Evolutionary conservation across 129 eudicot genomes (phyloP).

Genomic region (Tanacetum coccineum): DNA sequence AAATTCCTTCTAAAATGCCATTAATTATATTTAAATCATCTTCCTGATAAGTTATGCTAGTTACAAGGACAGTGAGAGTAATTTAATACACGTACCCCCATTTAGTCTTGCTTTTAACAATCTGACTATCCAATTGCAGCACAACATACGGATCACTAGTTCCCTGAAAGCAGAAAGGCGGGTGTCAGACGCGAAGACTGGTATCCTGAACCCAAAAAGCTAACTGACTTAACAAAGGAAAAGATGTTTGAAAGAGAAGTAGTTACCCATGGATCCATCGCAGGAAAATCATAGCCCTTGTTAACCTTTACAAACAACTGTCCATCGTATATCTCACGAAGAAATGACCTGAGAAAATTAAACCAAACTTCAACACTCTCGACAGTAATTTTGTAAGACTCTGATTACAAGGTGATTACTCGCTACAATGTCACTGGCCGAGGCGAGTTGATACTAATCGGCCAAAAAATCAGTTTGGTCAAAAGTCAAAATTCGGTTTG

Average conservation of each 20-base stretch:
- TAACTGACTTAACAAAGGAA: too few relatives aligned
- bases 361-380: not conserved
- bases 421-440: too few relatives aligned
- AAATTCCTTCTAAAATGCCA: not conserved
- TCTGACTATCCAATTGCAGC: slow-evolving; percentile 75
- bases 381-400: too few relatives aligned
- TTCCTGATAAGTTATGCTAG: too few relatives aligned
- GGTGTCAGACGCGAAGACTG: too few relatives aligned
- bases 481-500: too few relatives aligned
- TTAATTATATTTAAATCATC: too few relatives aligned
- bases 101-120: slow-evolving; percentile 75
- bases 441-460: too few relatives aligned
- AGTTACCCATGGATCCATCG: slow-evolving; percentile 97
- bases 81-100: slow-evolving; percentile 69
- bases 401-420: too few relatives aligned
- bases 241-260: not conserved
- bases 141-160: slow-evolving; percentile 95
- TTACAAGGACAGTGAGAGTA: not conserved
- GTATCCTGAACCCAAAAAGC: too few relatives aligned
- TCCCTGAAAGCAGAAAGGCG: slow-evolving; percentile 55
- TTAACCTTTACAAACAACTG: slow-evolving; percentile 73
- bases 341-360: slow-evolving; percentile 56
- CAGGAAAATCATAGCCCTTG: slow-evolving; percentile 81
- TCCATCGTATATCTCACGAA: slow-evolving; percentile 90
- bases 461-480: too few relatives aligned